Percentiles rank a stretch among this genome's conserved stretches.
Evolutionary conservation across 2,329 filamentous ascomycete genomes (phyloP).

Genomic region (Pseudovirgaria hyperparasitica): DNA sequence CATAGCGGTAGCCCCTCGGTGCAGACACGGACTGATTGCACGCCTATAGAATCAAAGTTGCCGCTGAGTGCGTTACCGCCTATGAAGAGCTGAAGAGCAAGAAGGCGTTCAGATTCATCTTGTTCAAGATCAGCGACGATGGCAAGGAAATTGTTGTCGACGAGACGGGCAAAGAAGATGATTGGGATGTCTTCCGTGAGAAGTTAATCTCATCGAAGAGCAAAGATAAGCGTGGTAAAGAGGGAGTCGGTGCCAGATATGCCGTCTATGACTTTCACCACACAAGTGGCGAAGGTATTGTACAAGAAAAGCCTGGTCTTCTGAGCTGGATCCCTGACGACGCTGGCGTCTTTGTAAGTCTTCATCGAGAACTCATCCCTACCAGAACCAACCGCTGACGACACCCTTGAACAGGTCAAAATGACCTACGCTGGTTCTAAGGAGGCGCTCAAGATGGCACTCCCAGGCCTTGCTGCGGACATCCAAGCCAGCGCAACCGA

Average conservation of each 20-base stretch:
- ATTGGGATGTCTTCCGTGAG: slow-evolving; percentile 64
- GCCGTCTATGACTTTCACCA: slow-evolving; percentile 74
- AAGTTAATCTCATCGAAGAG: slow-evolving; percentile 61
- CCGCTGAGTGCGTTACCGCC: slow-evolving; percentile 52
- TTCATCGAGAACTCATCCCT: neutral
- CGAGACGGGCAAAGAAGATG: slow-evolving; percentile 51
- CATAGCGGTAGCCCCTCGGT: slow-evolving; percentile 6
- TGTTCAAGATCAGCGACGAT: slow-evolving; percentile 78
- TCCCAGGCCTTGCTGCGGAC: slow-evolving; percentile 63
- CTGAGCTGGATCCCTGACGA: slow-evolving; percentile 73
- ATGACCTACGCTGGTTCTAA: slow-evolving; percentile 88
- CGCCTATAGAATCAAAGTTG: slow-evolving; percentile 51
- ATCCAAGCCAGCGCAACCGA: slow-evolving; percentile 75
- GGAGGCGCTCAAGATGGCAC: slow-evolving; percentile 67
- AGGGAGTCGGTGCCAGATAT: slow-evolving; percentile 57
- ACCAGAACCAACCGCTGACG: neutral
- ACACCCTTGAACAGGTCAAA: slow-evolving; percentile 49
- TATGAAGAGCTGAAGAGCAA: slow-evolving; percentile 77
- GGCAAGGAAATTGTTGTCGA: slow-evolving; percentile 74
- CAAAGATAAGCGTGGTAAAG: slow-evolving; percentile 52
- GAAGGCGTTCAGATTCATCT: slow-evolving; percentile 69
- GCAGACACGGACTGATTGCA: neutral
- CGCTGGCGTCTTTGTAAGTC: slow-evolving; percentile 62
- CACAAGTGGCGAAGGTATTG: slow-evolving; percentile 54
- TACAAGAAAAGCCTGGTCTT: slow-evolving; percentile 55